phyloP scores from a whole-genome alignment of 2,329 filamentous ascomycete genomes.

The Aureobasidium zeae region DNA sequence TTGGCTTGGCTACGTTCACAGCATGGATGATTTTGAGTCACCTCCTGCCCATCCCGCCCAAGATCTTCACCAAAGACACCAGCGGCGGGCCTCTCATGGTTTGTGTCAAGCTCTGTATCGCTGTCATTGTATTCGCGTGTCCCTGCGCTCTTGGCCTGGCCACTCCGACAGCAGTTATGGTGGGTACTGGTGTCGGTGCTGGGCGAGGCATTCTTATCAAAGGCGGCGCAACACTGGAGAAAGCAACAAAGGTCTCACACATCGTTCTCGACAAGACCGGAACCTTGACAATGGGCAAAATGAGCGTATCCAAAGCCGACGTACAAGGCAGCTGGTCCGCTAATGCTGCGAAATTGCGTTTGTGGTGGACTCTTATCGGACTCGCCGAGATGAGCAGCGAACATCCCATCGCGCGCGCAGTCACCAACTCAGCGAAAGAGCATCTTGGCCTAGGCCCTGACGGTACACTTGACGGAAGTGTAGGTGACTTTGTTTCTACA shows the following conservation, averaged over 20 bases:
- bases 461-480: conserved; percentile 67
- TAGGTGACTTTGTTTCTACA: conserved; percentile 73
- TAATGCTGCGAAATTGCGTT: conserved; percentile 56
- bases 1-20: conserved; percentile 77
- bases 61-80: conserved; percentile 69
- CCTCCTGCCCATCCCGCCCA: conserved; percentile 69
- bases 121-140: conserved; percentile 95
- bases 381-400: conserved; percentile 94
- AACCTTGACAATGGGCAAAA: conserved; percentile 87
- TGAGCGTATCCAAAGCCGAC: conserved; percentile 72
- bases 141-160: conserved; percentile 93
- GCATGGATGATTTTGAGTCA: conserved; percentile 95
- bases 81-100: conserved; percentile 93
- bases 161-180: conserved; percentile 96
- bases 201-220: conserved; percentile 97
- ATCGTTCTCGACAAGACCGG: conserved; percentile 94
- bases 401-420: conserved; percentile 88
- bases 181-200: conserved; percentile 92
- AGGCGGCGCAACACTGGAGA: conserved; percentile 85
- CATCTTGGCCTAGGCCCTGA: conserved; percentile 66
- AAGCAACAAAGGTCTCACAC: conserved; percentile 78
- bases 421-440: conserved; percentile 63
- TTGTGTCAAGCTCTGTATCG: conserved; percentile 93
- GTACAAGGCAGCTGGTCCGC: conserved; percentile 61
- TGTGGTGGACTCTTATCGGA: conserved; percentile 95